Evolutionary conservation across 371 early-diverging fungal species (phyloP), one percentile per base, ranked within the genome.

Genomic region (Saksenaea vasiformis): DNA sequence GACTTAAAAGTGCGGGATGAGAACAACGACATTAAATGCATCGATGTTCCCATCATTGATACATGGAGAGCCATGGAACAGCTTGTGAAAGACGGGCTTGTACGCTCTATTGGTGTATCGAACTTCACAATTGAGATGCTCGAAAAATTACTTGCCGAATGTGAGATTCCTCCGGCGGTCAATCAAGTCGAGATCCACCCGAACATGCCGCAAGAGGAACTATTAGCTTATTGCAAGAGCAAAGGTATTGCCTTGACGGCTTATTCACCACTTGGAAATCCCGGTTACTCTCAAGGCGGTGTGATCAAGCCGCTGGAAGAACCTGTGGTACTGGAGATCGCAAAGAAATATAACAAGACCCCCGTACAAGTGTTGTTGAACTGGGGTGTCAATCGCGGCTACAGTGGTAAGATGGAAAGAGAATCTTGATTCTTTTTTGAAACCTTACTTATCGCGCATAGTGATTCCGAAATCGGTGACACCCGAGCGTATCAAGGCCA

Each of bases 21-120:
- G 14, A 66, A 71, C 10, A 63, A 59, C 43, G 69, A 72, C 24
- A 62, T 76, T 26, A 54, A 73, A 7, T 44, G 70, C 17, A 78
- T 79, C 47, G 70, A 80, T 43, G 84, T 82, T 24, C 75, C 79
- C 28, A 56, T 89, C 43, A 71, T 79, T 56, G 85, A 89, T 43
- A 85, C 93, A 1, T 95, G 93, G 93, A 79, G 79, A 64, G 90
- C 85, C 17, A 87, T 96, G 90, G 95, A 95, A 74, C 68, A 74
- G 19, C 72, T 88, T 9, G 68, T 81, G 17, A 73, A 81, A 11
- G 77, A 83, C 17, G 91, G 90, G 56, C 68, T 81, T 38, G 84
- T 80, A 34, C 80, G 77, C 44, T 80, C 84, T 17, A 85, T 90
- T 51, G 90, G 90, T 69, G 87, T 90, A 10, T 84, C 86, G 56